A percentile compares a stretch with the other conserved stretches of the same genome.
Conservation (phyloP, 371 early-diverging fungal genomes). For the Mucor irregularis region DNA sequence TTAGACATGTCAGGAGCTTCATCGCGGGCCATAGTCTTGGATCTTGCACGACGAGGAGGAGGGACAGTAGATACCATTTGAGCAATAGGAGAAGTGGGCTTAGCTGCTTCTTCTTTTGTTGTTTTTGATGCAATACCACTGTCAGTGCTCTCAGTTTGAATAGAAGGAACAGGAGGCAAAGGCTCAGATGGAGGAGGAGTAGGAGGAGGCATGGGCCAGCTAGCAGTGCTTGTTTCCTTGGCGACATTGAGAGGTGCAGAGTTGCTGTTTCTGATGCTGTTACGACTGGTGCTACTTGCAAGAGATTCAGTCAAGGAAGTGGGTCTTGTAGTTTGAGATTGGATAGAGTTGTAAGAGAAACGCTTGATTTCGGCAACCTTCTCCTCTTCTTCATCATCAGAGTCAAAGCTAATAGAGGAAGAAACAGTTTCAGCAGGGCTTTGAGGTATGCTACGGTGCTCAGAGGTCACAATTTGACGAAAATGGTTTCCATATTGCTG, state of each 20-base stretch:
- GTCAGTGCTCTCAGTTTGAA: too few relatives aligned
- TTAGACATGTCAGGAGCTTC: slow-evolving; percentile 13
- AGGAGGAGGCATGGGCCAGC: slow-evolving; percentile 33
- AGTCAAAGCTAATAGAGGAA: slow-evolving; percentile 16
- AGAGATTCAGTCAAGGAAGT: slow-evolving; percentile 3
- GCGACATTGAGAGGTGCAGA: background rate
- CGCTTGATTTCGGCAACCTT: slow-evolving; percentile 23
- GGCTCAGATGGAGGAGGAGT: slow-evolving; percentile 38
- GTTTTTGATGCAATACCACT: too few relatives aligned
- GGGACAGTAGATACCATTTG: background rate
- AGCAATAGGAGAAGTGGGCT: background rate
- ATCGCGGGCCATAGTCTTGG: slow-evolving; percentile 17
- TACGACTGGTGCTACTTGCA: background rate
- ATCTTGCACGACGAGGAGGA: slow-evolving; percentile 20
- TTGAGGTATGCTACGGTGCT: slow-evolving; percentile 2
- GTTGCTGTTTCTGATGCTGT: slow-evolving; percentile 1
- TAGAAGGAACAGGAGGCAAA: slow-evolving; percentile 28
- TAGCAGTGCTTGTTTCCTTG: slow-evolving; percentile 16
- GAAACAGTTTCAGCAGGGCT: slow-evolving; percentile 17
- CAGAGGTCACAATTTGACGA: background rate
- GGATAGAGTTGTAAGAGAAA: slow-evolving; percentile 25
- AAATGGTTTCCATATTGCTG: background rate
- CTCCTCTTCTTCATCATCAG: slow-evolving; percentile 20
- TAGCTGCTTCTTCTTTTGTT: background rate
- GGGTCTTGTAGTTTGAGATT: slow-evolving; percentile 17